These are phyloP conservation scores for Pelargonium cotyledonis DNA, from an alignment of 441 rosid genomes.

Conservation along the genomic window DNA sequence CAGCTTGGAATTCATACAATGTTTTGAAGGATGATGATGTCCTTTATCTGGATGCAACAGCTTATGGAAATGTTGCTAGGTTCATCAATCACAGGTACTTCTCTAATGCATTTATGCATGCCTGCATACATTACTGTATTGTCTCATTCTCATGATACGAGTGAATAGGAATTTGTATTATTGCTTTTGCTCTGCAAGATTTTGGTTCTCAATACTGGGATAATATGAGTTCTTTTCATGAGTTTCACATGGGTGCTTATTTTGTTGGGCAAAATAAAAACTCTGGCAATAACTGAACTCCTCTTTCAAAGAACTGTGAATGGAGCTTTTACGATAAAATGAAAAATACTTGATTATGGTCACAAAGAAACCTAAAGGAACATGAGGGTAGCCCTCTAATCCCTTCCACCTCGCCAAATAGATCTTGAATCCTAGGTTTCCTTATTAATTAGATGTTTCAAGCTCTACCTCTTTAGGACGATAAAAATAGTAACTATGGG, in stretches of 20 bases:
- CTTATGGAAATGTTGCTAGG: constrained; percentile 77
- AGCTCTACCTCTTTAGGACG: no score
- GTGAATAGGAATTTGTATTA: not conserved
- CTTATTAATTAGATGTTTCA: no score
- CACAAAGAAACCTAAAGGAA: no score
- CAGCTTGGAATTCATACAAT: constrained; percentile 54
- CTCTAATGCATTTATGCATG: not conserved
- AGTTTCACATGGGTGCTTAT: not conserved
- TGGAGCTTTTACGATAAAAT: no score
- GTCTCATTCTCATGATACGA: not conserved
- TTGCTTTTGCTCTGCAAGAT: not conserved
- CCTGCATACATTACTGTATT: not conserved
- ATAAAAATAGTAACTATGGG: no score
- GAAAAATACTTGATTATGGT: no score
- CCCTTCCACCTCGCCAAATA: no score
- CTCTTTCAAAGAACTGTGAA: no score
- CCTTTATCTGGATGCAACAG: constrained; percentile 69
- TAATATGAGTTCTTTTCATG: not conserved
- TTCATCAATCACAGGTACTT: constrained; percentile 86
- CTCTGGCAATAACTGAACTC: no score
- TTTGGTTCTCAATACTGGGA: not conserved
- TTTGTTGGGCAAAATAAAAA: no score
- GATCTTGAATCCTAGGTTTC: no score
- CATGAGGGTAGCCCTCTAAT: no score
- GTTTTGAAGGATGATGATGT: constrained; percentile 50